Evolutionary conservation across 2,329 filamentous ascomycete species (phyloP), one percentile per base, ranked within the genome.

Genomic region (Penicillium sclerotiorum): DNA sequence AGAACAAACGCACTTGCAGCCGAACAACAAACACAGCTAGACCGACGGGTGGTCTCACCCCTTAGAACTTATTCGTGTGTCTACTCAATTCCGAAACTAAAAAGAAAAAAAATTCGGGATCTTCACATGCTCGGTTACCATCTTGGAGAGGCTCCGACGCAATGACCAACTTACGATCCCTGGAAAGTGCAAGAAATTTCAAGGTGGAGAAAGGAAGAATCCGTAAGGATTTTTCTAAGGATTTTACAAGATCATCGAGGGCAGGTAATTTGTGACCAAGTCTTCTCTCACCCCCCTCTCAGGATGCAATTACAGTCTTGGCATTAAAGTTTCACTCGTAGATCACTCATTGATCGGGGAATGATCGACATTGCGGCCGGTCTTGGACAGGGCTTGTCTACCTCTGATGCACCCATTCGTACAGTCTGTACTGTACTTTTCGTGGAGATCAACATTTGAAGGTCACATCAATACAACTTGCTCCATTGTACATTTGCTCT

Each of bases 101-200:
- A n/a, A n/a, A n/a, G n/a, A n/a, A 13, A 28, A 28, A 13, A 28
- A 28, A 28, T 28, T 28, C 49, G 27, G 30, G 32, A 38, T 50
- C 51, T 63, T 64, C 59, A 64, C 61, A 63, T 64, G 60, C 58
- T 63, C 61, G 56, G 60, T 53, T 58, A 59, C 52, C 53, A 43
- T 49, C 47, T 55, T 47, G 50, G 18, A 41, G 53, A 52, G 51
- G 50, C 50, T 53, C 49, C 51, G 55, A 33, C 43, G 48, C 43
- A 38, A 49, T 49, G 47, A 32, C 45, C 33, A 53, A 45, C 43
- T 18, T 38, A 41, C 33, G 54, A 56, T 57, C 49, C 54, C 32
- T 45, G 40, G 15, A 38, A 23, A n/a, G 8, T 15, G 41, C 18
- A 25, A 27, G 22, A 45, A 25, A 44, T 41, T 41, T 18, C 28